Evolutionary conservation across 2,329 filamentous ascomycete species (phyloP).

Genomic region (Aspergillus arachidicola): DNA sequence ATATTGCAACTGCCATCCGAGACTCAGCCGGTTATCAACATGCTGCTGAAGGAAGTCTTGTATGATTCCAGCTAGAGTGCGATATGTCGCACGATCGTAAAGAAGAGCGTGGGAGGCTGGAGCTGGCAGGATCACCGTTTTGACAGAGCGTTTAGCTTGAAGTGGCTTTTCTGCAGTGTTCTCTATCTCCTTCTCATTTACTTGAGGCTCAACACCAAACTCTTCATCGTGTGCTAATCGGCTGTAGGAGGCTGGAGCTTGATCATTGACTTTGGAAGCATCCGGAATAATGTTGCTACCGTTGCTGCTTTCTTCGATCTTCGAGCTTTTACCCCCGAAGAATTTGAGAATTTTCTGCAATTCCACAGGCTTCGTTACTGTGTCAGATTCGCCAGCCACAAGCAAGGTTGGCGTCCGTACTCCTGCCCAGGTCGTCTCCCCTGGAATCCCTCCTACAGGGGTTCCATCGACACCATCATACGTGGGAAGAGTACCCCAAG

Average conservation of each 20-base stretch:
- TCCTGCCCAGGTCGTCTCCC: conserved; percentile 70
- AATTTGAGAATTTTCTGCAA: conserved; percentile 65
- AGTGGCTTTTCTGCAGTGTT: conserved; percentile 3
- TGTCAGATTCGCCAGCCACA: conserved; percentile 75
- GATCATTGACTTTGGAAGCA: conserved; percentile 32
- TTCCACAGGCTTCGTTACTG: conserved; percentile 71
- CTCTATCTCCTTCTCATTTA: conserved; percentile 22
- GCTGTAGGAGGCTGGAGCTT: conserved; percentile 18
- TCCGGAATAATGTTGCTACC: conserved; percentile 33
- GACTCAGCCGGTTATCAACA: conserved; percentile 74
- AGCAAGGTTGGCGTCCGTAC: conserved; percentile 76
- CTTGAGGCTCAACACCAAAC: conserved; percentile 27
- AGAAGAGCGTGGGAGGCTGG: conserved; percentile 83
- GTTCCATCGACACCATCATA: conserved; percentile 53
- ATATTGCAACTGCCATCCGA: conserved; percentile 89
- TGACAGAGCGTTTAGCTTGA: conserved; percentile 58
- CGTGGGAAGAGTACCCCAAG: conserved; percentile 67
- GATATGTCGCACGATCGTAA: conserved; percentile 75
- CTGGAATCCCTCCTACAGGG: conserved; percentile 67
- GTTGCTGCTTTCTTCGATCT: conserved; percentile 26
- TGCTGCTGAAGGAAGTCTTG: conserved; percentile 77
- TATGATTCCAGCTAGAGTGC: conserved; percentile 77
- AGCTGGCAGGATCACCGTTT: conserved; percentile 69
- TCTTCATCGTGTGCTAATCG: conserved; percentile 30
- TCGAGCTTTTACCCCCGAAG: conserved; percentile 34